phyloP scores from a whole-genome alignment of 345 rosid genomes.

The Stellera chamaejasme region DNA sequence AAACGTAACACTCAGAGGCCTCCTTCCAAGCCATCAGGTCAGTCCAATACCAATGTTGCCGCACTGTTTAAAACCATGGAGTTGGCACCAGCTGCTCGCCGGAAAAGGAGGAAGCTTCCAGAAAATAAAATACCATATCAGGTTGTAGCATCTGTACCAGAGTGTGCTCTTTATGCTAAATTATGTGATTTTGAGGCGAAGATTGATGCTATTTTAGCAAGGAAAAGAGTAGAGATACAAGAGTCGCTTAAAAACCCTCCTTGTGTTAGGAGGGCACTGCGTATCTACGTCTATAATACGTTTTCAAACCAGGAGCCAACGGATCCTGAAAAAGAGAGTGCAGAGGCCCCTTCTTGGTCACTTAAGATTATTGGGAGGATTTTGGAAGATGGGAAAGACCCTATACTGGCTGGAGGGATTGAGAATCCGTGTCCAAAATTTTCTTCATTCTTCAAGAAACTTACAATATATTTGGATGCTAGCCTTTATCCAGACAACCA shows the following conservation, averaged over 20 bases:
- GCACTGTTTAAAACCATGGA: slow-evolving; percentile 48
- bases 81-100: slow-evolving; percentile 35
- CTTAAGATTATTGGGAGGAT: slow-evolving; percentile 50
- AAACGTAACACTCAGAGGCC: slow-evolving; percentile 41
- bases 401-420: slow-evolving; percentile 29
- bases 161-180: slow-evolving; percentile 41
- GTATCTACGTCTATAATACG: slow-evolving; percentile 46
- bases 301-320: slow-evolving; percentile 30
- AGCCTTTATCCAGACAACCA: slow-evolving; percentile 48
- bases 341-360: slow-evolving; percentile 44
- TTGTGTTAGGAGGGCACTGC: slow-evolving; percentile 33
- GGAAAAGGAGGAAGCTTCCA: slow-evolving; percentile 38
- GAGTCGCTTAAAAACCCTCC: slow-evolving; percentile 40
- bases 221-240: slow-evolving; percentile 42
- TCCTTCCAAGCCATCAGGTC: slow-evolving; percentile 37
- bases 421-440: slow-evolving; percentile 36
- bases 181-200: slow-evolving; percentile 49
- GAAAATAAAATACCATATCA: slow-evolving; percentile 46
- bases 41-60: slow-evolving; percentile 21
- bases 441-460: slow-evolving; percentile 46
- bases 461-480: slow-evolving; percentile 50
- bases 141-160: slow-evolving; percentile 40
- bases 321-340: slow-evolving; percentile 20
- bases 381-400: slow-evolving; percentile 51
- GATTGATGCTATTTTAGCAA: slow-evolving; percentile 37